Evolutionary conservation across 108 stramenopile genomes (phyloP).

Genomic region (Asterionellopsis glacialis): DNA sequence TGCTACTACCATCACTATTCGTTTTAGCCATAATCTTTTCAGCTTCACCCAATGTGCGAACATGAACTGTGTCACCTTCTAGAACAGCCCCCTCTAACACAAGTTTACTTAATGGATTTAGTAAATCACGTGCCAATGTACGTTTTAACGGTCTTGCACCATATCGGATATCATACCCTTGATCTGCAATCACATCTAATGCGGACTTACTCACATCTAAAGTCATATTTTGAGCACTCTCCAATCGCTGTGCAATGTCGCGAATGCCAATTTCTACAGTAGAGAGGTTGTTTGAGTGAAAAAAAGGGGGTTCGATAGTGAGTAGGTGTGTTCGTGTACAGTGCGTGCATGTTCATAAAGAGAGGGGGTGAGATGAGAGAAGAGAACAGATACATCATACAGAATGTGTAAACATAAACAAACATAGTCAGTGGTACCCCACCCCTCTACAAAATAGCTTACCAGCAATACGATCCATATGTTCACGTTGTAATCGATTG

Average conservation of each 20-base stretch:
- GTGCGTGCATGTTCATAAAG: too few species aligned
- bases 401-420: too few species aligned
- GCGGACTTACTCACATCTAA: conserved; percentile 54
- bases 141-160: conserved; percentile 94
- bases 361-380: too few species aligned
- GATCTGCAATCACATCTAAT: conserved; percentile 51
- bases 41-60: conserved; percentile 67
- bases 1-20: neutral
- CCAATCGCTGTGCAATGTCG: conserved; percentile 52
- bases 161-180: conserved; percentile 86
- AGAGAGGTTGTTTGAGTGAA: too few species aligned
- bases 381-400: too few species aligned
- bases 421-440: too few species aligned
- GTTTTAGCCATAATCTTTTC: conserved; percentile 19
- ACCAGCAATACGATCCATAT: conserved; percentile 61
- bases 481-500: conserved; percentile 64
- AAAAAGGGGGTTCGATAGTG: too few species aligned
- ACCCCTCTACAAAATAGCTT: conserved; percentile 26
- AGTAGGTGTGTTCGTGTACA: too few species aligned
- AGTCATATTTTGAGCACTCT: conserved; percentile 58
- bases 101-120: conserved; percentile 76
- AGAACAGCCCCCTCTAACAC: conserved; percentile 59
- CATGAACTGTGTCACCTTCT: conserved; percentile 63
- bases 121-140: conserved; percentile 79
- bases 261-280: conserved; percentile 44